These are phyloP conservation scores for Lanmaoa pseudosensibilis DNA, from an alignment of 768 basidiomycete species.

Conservation along the genomic window DNA sequence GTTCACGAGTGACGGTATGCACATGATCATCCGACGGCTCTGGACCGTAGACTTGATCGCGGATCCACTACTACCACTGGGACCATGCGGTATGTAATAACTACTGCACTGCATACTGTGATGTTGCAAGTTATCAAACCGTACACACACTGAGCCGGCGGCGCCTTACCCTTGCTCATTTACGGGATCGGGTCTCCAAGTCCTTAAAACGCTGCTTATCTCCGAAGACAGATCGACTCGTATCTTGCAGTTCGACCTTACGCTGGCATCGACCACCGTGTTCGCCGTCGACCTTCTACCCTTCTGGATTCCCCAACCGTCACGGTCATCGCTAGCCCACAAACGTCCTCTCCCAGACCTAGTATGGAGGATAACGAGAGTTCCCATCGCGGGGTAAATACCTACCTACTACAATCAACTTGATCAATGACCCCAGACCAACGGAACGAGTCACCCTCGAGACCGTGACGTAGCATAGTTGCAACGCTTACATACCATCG, in stretches of 20 bases:
- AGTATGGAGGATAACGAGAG: neutral
- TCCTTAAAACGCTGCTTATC: neutral
- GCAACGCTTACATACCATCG: neutral
- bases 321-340: neutral
- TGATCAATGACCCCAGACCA: neutral
- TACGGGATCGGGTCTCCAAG: neutral
- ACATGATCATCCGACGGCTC: neutral
- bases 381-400: neutral
- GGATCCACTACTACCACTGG: too few species aligned
- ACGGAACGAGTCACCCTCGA: neutral
- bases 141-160: too few species aligned
- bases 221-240: neutral
- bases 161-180: neutral
- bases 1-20: neutral
- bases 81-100: too few species aligned
- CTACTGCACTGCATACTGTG: too few species aligned
- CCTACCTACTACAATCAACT: neutral
- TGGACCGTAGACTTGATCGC: neutral
- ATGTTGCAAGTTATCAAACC: too few species aligned
- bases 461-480: neutral
- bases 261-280: neutral
- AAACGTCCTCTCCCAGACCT: neutral
- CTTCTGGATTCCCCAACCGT: neutral
- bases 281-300: neutral
- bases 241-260: neutral